These are phyloP conservation scores for Vigna reflexopilosa DNA, from an alignment of 306 rosid species.

Conservation along the genomic window DNA sequence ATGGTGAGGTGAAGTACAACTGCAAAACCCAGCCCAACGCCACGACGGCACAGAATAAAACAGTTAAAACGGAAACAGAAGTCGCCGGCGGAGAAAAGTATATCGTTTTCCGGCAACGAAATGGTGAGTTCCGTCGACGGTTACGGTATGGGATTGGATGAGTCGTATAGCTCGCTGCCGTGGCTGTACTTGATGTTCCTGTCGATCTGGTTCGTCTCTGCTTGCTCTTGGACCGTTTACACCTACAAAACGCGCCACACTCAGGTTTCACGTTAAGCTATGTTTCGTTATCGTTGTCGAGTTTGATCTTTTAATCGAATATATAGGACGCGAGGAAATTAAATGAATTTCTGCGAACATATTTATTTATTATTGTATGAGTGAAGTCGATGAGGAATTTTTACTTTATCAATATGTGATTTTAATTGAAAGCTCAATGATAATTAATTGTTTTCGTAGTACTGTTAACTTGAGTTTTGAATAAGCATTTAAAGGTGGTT, in stretches of 20 bases:
- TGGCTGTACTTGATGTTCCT: constrained; percentile 74
- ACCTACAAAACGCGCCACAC: constrained; percentile 83
- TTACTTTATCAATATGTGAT: background rate
- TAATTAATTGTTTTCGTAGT: constrained; percentile 2
- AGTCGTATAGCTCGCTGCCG: constrained; percentile 80
- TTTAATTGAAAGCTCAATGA: background rate
- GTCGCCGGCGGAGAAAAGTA: constrained; percentile 16
- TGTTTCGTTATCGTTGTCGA: background rate
- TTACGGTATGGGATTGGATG: constrained; percentile 59
- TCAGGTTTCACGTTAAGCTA: constrained; percentile 58
- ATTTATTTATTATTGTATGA: background rate
- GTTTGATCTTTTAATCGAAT: constrained; percentile 14
- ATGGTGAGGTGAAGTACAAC: background rate
- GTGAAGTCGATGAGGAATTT: constrained; percentile 3
- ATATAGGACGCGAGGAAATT: background rate
- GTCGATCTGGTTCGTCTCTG: constrained; percentile 81
- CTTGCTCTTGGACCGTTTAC: constrained; percentile 87
- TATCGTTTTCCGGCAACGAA: constrained; percentile 33
- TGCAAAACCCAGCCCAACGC: background rate
- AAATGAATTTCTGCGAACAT: background rate
- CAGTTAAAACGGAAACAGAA: constrained; percentile 19
- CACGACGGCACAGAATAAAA: background rate
- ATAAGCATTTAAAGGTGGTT: constrained; percentile 23
- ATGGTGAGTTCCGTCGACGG: constrained; percentile 46
- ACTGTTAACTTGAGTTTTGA: background rate